Percentiles rank a stretch among this genome's conserved stretches.
Evolutionary conservation across 768 basidiomycete species (phyloP).

Genomic region (Boletus rubescentipes): DNA sequence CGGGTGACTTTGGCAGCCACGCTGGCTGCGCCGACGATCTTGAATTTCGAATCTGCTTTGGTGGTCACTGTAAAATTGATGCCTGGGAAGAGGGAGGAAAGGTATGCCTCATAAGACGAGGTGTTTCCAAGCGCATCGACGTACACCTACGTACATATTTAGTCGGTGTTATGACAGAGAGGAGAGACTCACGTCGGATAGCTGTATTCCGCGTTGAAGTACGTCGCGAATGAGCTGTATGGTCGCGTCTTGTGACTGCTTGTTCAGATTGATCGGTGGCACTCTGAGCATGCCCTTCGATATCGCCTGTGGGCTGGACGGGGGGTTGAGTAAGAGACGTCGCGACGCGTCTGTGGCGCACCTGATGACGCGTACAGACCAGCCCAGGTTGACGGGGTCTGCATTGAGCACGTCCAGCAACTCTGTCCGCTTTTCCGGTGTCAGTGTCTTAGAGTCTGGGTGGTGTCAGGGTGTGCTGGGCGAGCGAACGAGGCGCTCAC

Average conservation of each 20-base stretch:
- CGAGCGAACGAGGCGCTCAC: conserved; percentile 39
- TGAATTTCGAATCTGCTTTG: conserved; percentile 95
- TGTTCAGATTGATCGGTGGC: conserved; percentile 84
- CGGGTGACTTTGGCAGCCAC: conserved; percentile 98
- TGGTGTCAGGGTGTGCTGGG: background rate
- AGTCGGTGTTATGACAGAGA: background rate
- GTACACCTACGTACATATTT: conserved; percentile 58
- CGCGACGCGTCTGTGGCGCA: conserved; percentile 20
- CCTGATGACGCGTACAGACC: conserved; percentile 82
- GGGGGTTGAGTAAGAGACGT: background rate
- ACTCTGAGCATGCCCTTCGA: conserved; percentile 87
- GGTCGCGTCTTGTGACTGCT: conserved; percentile 87
- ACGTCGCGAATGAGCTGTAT: conserved; percentile 84
- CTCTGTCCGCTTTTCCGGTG: conserved; percentile 60
- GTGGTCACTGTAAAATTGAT: conserved; percentile 86
- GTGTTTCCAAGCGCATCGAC: conserved; percentile 94
- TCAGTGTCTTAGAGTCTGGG: conserved; percentile 92
- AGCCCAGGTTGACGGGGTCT: conserved; percentile 69
- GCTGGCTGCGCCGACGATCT: conserved; percentile 95
- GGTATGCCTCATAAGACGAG: conserved; percentile 78
- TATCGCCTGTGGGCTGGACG: conserved; percentile 80
- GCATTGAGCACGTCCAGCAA: conserved; percentile 68
- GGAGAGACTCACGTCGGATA: conserved; percentile 62
- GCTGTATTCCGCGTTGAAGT: conserved; percentile 71
- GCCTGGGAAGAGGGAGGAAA: conserved; percentile 77